Evolutionary conservation across 73 alveolate species (phyloP).

Genomic region (Paramecium biaurelia): DNA sequence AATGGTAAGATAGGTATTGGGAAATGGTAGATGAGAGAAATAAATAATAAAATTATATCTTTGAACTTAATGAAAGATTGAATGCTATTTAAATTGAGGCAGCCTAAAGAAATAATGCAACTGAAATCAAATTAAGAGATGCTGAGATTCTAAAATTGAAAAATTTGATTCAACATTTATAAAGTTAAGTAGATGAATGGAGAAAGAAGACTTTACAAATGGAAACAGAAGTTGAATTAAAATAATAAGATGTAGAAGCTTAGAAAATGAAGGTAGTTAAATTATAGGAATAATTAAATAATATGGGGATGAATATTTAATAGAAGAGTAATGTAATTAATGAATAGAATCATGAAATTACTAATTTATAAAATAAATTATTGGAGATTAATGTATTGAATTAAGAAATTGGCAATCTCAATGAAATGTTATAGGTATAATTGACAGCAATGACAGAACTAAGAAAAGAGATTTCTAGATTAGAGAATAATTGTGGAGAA

Average conservation of each 20-base stretch:
- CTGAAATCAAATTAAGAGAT: conserved; percentile 10
- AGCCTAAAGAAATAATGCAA: not conserved
- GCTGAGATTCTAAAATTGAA: not conserved
- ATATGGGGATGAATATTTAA: not conserved
- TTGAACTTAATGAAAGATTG: not conserved
- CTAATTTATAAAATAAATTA: not conserved
- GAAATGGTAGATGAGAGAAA: conserved; percentile 24
- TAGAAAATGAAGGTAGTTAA: not conserved
- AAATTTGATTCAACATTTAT: not conserved
- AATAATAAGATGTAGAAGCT: not conserved
- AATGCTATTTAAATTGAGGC: conserved; percentile 3
- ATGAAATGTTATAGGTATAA: not conserved
- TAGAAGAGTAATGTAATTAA: not conserved
- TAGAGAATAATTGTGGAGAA: conserved; percentile 21
- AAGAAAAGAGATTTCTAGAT: conserved; percentile 40
- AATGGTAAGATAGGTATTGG: conserved; percentile 37
- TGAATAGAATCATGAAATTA: not conserved
- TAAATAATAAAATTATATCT: not conserved
- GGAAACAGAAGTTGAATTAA: conserved; percentile 4
- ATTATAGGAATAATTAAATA: not conserved
- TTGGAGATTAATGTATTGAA: not conserved
- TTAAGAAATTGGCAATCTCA: not conserved
- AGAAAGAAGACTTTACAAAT: not conserved
- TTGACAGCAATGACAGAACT: not conserved
- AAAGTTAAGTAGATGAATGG: not conserved